Evolutionary conservation across 768 basidiomycete species (phyloP).

Genomic region (Hericium coralloides): DNA sequence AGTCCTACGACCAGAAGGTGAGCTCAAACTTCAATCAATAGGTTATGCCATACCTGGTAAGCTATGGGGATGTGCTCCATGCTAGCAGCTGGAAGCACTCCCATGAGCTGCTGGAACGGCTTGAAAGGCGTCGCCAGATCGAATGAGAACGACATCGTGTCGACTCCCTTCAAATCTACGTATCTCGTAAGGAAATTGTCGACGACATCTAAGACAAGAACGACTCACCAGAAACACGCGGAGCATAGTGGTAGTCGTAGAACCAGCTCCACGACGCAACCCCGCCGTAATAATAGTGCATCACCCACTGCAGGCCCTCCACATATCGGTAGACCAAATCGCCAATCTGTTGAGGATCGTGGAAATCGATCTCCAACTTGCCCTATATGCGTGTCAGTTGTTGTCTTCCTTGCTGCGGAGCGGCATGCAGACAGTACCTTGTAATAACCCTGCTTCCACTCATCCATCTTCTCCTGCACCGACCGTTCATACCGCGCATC

Average conservation of each 20-base stretch:
- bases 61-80: conserved; percentile 82
- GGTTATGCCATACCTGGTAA: conserved; percentile 50
- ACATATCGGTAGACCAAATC: conserved; percentile 74
- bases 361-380: conserved; percentile 77
- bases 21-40: background rate
- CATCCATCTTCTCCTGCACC: conserved; percentile 14
- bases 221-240: conserved; percentile 81
- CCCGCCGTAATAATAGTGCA: conserved; percentile 98
- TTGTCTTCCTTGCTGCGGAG: background rate
- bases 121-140: conserved; percentile 82
- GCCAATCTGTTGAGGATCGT: conserved; percentile 57
- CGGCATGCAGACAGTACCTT: conserved; percentile 38
- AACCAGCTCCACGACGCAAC: conserved; percentile 99
- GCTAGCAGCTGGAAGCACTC: conserved; percentile 88
- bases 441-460: conserved; percentile 60
- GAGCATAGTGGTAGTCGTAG: conserved; percentile 96
- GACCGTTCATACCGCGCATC: conserved; percentile 65
- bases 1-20: conserved; percentile 42
- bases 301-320: conserved; percentile 96
- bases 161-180: conserved; percentile 56
- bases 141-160: conserved; percentile 79
- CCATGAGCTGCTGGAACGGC: conserved; percentile 97
- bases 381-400: conserved; percentile 39
- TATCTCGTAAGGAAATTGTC: background rate
- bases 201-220: conserved; percentile 1